These are phyloP conservation scores for Colletotrichum tamarilloi DNA, from an alignment of 2,329 filamentous ascomycete genomes.

Conservation along the genomic window DNA sequence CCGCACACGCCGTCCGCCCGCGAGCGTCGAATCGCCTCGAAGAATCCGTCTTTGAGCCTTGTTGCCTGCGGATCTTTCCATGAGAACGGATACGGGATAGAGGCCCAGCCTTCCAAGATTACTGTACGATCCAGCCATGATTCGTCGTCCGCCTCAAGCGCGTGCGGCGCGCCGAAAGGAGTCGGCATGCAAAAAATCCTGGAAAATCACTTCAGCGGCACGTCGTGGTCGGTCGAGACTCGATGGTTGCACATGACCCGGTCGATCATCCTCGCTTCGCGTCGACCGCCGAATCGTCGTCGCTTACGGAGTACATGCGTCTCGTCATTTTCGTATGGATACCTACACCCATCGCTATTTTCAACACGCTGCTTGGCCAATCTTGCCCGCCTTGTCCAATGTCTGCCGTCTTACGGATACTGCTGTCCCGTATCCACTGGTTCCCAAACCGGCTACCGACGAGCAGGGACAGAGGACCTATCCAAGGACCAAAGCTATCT, in stretches of 20 bases:
- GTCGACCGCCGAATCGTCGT: not conserved
- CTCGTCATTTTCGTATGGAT: not conserved
- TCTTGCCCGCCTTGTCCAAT: not conserved
- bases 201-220: not conserved
- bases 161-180: not conserved
- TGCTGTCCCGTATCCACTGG: not conserved
- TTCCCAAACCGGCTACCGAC: not conserved
- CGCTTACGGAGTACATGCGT: not conserved
- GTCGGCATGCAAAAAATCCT: not conserved
- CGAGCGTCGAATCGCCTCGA: not conserved
- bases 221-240: not conserved
- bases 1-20: not conserved
- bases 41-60: not conserved
- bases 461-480: not conserved
- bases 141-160: not conserved
- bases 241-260: not conserved
- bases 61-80: not conserved
- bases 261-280: slow-evolving; percentile 1
- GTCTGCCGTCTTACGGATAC: not conserved
- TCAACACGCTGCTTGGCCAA: not conserved
- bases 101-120: not conserved
- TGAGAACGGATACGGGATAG: not conserved
- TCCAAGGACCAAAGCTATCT: not conserved
- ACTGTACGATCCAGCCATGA: not conserved
- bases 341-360: not conserved